phyloP scores from a whole-genome alignment of 2,329 filamentous ascomycete genomes.

The Pyrenochaeta sp. region DNA sequence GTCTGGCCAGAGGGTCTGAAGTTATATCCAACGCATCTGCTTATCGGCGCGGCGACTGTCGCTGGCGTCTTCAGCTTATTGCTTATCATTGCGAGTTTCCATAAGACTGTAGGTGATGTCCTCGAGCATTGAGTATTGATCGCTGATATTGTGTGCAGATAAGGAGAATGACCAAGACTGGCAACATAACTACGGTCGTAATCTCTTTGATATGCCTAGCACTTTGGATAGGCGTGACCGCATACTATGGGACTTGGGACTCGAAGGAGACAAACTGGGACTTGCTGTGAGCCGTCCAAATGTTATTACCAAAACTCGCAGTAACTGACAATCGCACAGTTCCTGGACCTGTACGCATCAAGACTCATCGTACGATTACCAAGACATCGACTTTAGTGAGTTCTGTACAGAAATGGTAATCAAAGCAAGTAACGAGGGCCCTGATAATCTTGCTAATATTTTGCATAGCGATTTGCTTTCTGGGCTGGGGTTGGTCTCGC shows the following conservation, averaged over 20 bases:
- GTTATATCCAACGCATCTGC: constrained; percentile 20
- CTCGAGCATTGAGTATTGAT: neutral
- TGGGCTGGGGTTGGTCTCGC: constrained; percentile 28
- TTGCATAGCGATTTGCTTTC: constrained; percentile 15
- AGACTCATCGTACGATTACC: constrained; percentile 14
- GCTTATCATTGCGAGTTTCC: constrained; percentile 24
- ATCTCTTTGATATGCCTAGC: constrained; percentile 22
- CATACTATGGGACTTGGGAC: constrained; percentile 32
- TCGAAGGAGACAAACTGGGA: constrained; percentile 30
- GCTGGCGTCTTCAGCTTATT: constrained; percentile 22
- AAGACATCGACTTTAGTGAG: constrained; percentile 21
- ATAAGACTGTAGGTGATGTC: constrained; percentile 17
- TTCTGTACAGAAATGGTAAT: constrained; percentile 28
- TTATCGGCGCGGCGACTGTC: constrained; percentile 19
- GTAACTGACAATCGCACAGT: constrained; percentile 4
- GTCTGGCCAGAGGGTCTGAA: constrained; percentile 29
- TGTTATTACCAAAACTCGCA: neutral
- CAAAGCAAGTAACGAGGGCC: neutral
- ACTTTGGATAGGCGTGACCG: constrained; percentile 24
- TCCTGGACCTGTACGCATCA: constrained; percentile 30
- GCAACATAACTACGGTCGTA: constrained; percentile 25
- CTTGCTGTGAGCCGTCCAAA: constrained; percentile 14
- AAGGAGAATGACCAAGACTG: constrained; percentile 26
- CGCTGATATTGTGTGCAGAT: constrained; percentile 13
- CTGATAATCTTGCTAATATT: neutral